A percentile compares a stretch with the other conserved stretches of the same genome.
Evolutionary conservation across 352 stramenopile species (phyloP).

Genomic region (Elongisporangium undulatum): DNA sequence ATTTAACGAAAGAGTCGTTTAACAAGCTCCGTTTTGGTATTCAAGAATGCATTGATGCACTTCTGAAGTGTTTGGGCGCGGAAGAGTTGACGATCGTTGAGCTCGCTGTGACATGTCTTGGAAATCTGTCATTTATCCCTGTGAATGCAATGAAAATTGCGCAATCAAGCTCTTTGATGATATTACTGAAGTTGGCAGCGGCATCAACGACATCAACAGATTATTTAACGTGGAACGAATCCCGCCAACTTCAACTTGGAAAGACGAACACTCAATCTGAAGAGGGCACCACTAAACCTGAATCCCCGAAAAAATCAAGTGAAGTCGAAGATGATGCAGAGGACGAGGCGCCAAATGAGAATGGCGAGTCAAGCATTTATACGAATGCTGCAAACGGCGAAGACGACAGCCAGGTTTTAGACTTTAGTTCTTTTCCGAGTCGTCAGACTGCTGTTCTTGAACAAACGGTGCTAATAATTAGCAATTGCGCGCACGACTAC

Average conservation of each 20-base stretch:
- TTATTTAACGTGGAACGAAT: slow-evolving; percentile 55
- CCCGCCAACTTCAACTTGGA: slow-evolving; percentile 11
- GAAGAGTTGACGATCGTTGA: slow-evolving; percentile 68
- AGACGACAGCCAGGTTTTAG: slow-evolving; percentile 17
- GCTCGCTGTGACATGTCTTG: slow-evolving; percentile 51
- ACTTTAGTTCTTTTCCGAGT: slow-evolving; percentile 57
- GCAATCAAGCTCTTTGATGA: slow-evolving; percentile 25
- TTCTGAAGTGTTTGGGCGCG: slow-evolving; percentile 41
- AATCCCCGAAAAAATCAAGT: background rate
- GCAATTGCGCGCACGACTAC: slow-evolving; percentile 58
- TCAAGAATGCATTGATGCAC: slow-evolving; percentile 41
- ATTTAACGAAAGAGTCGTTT: slow-evolving; percentile 74
- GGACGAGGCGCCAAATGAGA: slow-evolving; percentile 12
- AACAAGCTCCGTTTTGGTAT: slow-evolving; percentile 75
- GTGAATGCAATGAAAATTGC: slow-evolving; percentile 44
- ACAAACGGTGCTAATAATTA: slow-evolving; percentile 60
- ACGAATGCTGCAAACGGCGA: background rate
- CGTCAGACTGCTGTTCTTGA: slow-evolving; percentile 57
- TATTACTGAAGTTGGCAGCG: slow-evolving; percentile 46
- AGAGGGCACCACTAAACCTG: background rate
- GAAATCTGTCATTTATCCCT: slow-evolving; percentile 57
- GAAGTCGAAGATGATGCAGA: slow-evolving; percentile 7
- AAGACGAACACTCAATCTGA: slow-evolving; percentile 1
- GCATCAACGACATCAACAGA: slow-evolving; percentile 33
- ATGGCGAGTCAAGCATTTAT: background rate